phyloP scores from a whole-genome alignment of 257 asterid species.

The Verbascum thapsus region DNA sequence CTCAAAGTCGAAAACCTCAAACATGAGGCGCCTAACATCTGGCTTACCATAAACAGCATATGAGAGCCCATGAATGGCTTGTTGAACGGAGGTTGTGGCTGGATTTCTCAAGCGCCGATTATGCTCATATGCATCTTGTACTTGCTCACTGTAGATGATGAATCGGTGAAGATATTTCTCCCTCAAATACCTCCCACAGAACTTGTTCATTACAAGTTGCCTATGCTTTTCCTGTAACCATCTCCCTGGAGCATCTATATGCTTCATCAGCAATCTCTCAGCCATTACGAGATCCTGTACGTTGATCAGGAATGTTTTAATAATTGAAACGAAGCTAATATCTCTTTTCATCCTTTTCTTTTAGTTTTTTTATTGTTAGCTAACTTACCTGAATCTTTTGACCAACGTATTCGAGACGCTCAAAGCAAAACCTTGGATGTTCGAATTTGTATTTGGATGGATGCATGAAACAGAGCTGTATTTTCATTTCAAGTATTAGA shows the following conservation, averaged over 20 bases:
- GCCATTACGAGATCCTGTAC: slow-evolving; percentile 94
- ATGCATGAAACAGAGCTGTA: slow-evolving; percentile 86
- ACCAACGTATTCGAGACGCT: slow-evolving; percentile 91
- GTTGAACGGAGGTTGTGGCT: slow-evolving; percentile 93
- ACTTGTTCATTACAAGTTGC: slow-evolving; percentile 84
- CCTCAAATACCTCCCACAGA: slow-evolving; percentile 85
- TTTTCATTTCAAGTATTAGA: slow-evolving; percentile 14
- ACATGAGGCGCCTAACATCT: slow-evolving; percentile 95
- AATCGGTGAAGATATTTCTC: slow-evolving; percentile 82
- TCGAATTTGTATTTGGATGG: slow-evolving; percentile 85
- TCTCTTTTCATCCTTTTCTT: too few relatives aligned
- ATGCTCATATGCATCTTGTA: slow-evolving; percentile 85
- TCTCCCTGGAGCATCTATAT: slow-evolving; percentile 92
- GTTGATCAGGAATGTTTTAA: neutral
- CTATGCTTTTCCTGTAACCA: slow-evolving; percentile 92
- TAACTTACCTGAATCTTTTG: slow-evolving; percentile 95
- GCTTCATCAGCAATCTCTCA: slow-evolving; percentile 93
- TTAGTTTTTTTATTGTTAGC: too few relatives aligned
- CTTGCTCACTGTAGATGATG: slow-evolving; percentile 84
- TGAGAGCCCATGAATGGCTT: slow-evolving; percentile 88
- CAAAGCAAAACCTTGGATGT: slow-evolving; percentile 95
- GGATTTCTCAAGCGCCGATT: slow-evolving; percentile 94
- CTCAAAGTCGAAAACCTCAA: slow-evolving; percentile 95
- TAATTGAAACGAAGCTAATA: too few relatives aligned
- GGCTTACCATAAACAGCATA: slow-evolving; percentile 92